Evolutionary conservation across 2,329 filamentous ascomycete species (phyloP).

Genomic region (Cladorrhinum sp.): DNA sequence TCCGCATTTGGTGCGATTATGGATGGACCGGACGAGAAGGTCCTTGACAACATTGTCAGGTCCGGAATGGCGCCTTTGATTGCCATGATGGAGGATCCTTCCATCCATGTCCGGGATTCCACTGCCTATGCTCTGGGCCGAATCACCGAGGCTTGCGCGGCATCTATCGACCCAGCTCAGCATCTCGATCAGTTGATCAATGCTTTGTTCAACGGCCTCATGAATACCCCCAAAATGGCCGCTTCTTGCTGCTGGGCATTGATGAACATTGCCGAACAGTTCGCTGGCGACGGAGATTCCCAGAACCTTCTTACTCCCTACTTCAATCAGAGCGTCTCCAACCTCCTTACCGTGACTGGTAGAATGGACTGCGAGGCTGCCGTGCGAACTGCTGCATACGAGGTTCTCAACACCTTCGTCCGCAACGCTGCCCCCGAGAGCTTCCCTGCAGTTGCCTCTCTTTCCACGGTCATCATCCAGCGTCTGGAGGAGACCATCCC

Average conservation of each 20-base stretch:
- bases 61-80: constrained; percentile 91
- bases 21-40: constrained; percentile 93
- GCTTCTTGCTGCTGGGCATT: constrained; percentile 98
- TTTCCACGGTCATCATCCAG: constrained; percentile 86
- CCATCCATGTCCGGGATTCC: constrained; percentile 90
- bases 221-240: constrained; percentile 93
- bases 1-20: constrained; percentile 98
- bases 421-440: constrained; percentile 87
- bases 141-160: constrained; percentile 89
- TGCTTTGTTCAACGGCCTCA: constrained; percentile 84
- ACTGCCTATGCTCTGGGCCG: constrained; percentile 93
- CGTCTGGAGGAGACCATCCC: constrained; percentile 86
- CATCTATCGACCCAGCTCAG: constrained; percentile 79
- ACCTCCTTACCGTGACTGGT: constrained; percentile 81
- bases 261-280: constrained; percentile 96
- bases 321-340: constrained; percentile 88
- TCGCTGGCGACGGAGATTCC: constrained; percentile 76
- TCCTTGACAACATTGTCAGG: constrained; percentile 90
- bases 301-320: constrained; percentile 84
- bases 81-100: constrained; percentile 83
- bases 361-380: constrained; percentile 79
- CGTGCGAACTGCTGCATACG: constrained; percentile 91
- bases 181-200: constrained; percentile 84
- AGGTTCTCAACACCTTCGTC: constrained; percentile 93
- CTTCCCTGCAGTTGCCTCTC: constrained; percentile 71